These are phyloP conservation scores for Metschnikowia chrysomelidarum DNA, from an alignment of 805 yeast genomes.

Conservation along the genomic window DNA sequence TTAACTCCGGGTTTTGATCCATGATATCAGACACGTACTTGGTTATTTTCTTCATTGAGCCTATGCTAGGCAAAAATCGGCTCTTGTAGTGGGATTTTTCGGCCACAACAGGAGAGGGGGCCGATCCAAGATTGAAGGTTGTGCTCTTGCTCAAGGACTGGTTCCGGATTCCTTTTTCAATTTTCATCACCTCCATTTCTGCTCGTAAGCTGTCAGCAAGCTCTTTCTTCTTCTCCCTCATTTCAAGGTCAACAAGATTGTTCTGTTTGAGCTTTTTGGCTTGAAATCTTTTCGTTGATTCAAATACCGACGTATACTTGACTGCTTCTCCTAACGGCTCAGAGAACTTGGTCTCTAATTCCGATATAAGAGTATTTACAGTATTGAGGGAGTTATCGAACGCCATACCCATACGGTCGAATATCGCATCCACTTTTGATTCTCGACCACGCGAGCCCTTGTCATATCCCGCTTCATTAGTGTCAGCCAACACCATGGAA, in stretches of 20 bases:
- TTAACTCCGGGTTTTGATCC: slow-evolving; percentile 65
- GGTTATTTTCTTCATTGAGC: slow-evolving; percentile 46
- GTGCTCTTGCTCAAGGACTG: slow-evolving; percentile 23
- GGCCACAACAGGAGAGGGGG: slow-evolving; percentile 10
- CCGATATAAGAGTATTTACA: slow-evolving; percentile 50
- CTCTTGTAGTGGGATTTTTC: slow-evolving; percentile 11
- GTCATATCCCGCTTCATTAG: slow-evolving; percentile 20
- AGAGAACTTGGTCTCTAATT: slow-evolving; percentile 56
- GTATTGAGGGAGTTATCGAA: slow-evolving; percentile 65
- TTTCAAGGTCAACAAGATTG: slow-evolving; percentile 29
- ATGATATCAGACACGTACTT: slow-evolving; percentile 56
- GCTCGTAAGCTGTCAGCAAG: slow-evolving; percentile 28
- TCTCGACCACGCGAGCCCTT: slow-evolving; percentile 24
- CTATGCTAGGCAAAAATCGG: slow-evolving; percentile 46
- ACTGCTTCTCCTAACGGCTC: slow-evolving; percentile 74
- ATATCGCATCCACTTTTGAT: slow-evolving; percentile 30
- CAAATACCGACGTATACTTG: slow-evolving; percentile 57
- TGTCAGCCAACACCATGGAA: slow-evolving; percentile 46
- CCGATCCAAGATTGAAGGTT: slow-evolving; percentile 15
- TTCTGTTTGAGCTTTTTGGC: slow-evolving; percentile 37
- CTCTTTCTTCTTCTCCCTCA: slow-evolving; percentile 31
- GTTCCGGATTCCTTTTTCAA: slow-evolving; percentile 25
- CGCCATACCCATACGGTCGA: slow-evolving; percentile 84
- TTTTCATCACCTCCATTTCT: slow-evolving; percentile 29
- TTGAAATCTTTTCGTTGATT: slow-evolving; percentile 59